Base-by-base conservation (phyloP, 257 asterid species). In the Scutellaria barbata region DNA sequence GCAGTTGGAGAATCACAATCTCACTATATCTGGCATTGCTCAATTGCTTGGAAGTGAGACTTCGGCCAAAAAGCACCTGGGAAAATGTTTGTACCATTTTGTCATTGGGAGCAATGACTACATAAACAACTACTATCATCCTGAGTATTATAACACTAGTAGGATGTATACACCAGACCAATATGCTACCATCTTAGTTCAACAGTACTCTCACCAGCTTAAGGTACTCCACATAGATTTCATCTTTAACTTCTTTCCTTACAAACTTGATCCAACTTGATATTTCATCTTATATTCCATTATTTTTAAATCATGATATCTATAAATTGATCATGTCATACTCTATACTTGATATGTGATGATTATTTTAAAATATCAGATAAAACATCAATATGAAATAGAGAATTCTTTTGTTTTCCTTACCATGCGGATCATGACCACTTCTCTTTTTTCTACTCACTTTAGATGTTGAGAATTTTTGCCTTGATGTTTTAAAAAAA, bases 81-180 rank as follows among this genome's bases (percentile, higher is more conserved):
- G 47, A 35, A 79, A 81, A 58, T 81, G 88, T n/a, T 40, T 83
- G 13, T 86, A 86, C 50, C 65, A 65, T 16, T 66, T 75, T 10
- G 82, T 68, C 5, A 55, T 83, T 3, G 91, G 91, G 18, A 86
- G 79, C 74, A 86, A 86, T 12, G 91, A 81, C 57, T 86, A 83
- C 81, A 40, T 86, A 41, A 83, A 81, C 79, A 86, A 86, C 61
- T 86, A 86, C 68, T 73, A 43, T 46, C 5, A 16, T 20, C 85
- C 91, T 0, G 70, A 53, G 0, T 42, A 59, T 68, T 86, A 79
- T 16, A 0, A 47, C 37, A 75, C 81, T 2, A 83, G 85, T 48
- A 8, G 0, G 1, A 16, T 6, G 11, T 81, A 73, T 7, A 48
- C 80, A 8, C 74, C 89, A 6, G 66, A 76, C 0, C 5, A 72